Percentiles rank a stretch among this genome's conserved stretches.
Evolutionary conservation across 306 rosid species (phyloP).

Genomic region (Acacia melanoxylon): DNA sequence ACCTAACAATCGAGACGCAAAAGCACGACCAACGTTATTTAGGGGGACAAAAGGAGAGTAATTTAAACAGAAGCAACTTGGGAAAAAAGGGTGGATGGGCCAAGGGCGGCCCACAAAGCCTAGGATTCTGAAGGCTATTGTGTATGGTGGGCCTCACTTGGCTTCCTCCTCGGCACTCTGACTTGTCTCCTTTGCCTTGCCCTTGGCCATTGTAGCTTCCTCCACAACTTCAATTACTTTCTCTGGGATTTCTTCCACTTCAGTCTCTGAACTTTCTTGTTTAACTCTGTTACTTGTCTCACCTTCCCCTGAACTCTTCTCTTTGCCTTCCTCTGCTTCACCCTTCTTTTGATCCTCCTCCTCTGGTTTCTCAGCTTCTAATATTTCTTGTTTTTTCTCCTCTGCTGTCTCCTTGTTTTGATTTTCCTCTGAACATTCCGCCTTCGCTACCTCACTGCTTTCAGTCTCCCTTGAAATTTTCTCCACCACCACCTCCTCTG

Average conservation of each 20-base stretch:
- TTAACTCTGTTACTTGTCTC: not conserved
- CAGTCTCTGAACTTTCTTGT: not conserved
- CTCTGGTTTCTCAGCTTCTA: not conserved
- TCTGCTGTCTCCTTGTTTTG: not conserved
- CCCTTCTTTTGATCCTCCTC: not conserved
- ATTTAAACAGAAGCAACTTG: not conserved
- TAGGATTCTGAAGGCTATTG: not conserved
- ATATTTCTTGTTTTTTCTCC: not conserved
- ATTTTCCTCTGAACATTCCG: not conserved
- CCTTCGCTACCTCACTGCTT: not conserved
- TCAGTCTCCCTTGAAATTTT: not conserved
- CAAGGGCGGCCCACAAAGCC: not conserved
- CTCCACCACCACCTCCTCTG: not conserved
- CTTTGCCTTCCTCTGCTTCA: not conserved
- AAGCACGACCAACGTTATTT: not conserved
- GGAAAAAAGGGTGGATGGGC: not conserved
- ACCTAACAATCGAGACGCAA: conserved; percentile 15
- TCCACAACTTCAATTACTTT: conserved; percentile 31
- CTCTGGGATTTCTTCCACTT: conserved; percentile 22
- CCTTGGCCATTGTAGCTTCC: not conserved
- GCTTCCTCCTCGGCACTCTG: not conserved
- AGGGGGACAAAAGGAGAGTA: not conserved
- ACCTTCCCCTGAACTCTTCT: not conserved
- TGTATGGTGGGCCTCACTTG: not conserved
- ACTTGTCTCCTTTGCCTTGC: not conserved